phyloP scores from a whole-genome alignment of 129 eudicot genomes.

The sunflower (Helianthus annuus) region HanXRQr2.0-SUNRISE NC_035446.2:152169871-152170370 shows the following conservation, averaged over 20 bases:
- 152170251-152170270: slow-evolving; percentile 85
- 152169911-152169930: slow-evolving; percentile 68
- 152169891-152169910: slow-evolving; percentile 43
- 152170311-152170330: slow-evolving; percentile 3
- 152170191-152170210: slow-evolving; percentile 56
- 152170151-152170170: slow-evolving; percentile 4
- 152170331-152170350: neutral
- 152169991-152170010: slow-evolving; percentile 5
- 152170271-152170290: neutral
- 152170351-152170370: slow-evolving; percentile 3
- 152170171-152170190: neutral
- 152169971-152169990: slow-evolving; percentile 40
- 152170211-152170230: slow-evolving; percentile 83
- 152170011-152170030: neutral
- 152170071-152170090: slow-evolving; percentile 74
- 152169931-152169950: slow-evolving; percentile 90
- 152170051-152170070: slow-evolving; percentile 1
- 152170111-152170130: slow-evolving; percentile 84
- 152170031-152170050: neutral
- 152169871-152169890: slow-evolving; percentile 31
- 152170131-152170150: slow-evolving; percentile 1
- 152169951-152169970: slow-evolving; percentile 96
- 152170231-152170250: slow-evolving; percentile 91
- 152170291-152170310: neutral
- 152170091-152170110: slow-evolving; percentile 92